These are phyloP conservation scores for Aspergillus sergii DNA, from an alignment of 2,329 filamentous ascomycete genomes.

Conservation along the genomic window DNA sequence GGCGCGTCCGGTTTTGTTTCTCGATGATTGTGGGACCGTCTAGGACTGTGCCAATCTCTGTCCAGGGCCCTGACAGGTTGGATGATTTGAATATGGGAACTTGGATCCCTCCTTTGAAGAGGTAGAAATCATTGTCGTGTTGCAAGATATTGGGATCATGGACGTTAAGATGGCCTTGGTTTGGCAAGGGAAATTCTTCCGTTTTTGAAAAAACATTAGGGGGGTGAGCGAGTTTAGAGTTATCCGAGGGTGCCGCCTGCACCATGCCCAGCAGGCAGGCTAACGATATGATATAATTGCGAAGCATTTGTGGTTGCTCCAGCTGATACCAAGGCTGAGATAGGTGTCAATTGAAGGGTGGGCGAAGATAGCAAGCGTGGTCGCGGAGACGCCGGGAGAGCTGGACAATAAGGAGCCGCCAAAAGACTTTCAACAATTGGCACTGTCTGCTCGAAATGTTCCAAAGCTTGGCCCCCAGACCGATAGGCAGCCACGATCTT, in stretches of 20 bases:
- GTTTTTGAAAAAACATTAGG: constrained; percentile 30
- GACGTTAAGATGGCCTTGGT: constrained; percentile 28
- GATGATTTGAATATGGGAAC: constrained; percentile 30
- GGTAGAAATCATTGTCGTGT: constrained; percentile 33
- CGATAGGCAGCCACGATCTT: constrained; percentile 1
- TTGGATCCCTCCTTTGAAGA: constrained; percentile 36
- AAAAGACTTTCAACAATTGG: too few relatives aligned
- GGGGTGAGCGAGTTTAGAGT: not conserved
- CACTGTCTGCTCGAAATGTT: not conserved
- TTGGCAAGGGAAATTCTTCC: constrained; percentile 28
- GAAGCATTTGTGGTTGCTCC: not conserved
- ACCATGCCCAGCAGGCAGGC: constrained; percentile 17
- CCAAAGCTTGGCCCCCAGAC: not conserved
- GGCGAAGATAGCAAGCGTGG: not conserved
- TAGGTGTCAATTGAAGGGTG: not conserved
- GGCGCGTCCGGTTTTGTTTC: constrained; percentile 32
- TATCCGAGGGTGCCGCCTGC: constrained; percentile 10
- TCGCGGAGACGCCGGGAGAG: not conserved
- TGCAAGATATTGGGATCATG: constrained; percentile 40
- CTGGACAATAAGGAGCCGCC: not conserved
- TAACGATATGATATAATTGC: constrained; percentile 6
- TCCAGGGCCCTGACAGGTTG: constrained; percentile 37
- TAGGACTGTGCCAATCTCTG: constrained; percentile 34
- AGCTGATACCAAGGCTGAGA: not conserved
- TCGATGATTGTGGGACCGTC: constrained; percentile 32